phyloP scores from a whole-genome alignment of 768 basidiomycete genomes.

The Coprinellus micaceus region DNA sequence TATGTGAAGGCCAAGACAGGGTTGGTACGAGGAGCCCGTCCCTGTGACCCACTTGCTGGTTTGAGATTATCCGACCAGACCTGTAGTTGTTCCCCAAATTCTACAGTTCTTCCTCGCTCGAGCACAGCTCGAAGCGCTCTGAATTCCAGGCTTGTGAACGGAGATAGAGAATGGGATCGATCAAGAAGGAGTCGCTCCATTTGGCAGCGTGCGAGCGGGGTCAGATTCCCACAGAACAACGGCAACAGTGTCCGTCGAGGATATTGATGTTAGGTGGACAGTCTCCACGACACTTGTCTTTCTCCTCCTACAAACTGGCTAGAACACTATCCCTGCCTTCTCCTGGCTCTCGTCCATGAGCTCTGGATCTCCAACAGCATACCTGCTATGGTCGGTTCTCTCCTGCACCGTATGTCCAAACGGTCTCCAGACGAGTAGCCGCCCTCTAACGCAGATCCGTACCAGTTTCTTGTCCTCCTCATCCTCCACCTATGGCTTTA shows the following conservation, averaged over 20 bases:
- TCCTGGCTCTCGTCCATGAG: constrained; percentile 45
- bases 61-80: too few relatives aligned
- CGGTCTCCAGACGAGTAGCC: constrained; percentile 42
- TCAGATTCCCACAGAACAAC: neutral
- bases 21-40: too few relatives aligned
- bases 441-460: constrained; percentile 9
- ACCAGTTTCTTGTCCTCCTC: constrained; percentile 67
- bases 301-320: constrained; percentile 16
- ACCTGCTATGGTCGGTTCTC: constrained; percentile 73
- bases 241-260: neutral
- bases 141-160: too few relatives aligned
- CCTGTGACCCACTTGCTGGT: too few relatives aligned
- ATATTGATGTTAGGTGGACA: neutral
- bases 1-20: neutral
- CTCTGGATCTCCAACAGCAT: constrained; percentile 69
- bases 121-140: too few relatives aligned
- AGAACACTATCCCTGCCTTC: neutral
- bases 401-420: constrained; percentile 53
- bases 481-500: constrained; percentile 77
- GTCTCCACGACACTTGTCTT: constrained; percentile 9
- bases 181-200: neutral
- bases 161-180: neutral
- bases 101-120: neutral
- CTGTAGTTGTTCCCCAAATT: neutral
- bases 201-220: neutral